Percentiles rank a stretch among this genome's conserved stretches.
Evolutionary conservation across 768 basidiomycete genomes (phyloP).

Genomic region (Agaricus subrufescens): DNA sequence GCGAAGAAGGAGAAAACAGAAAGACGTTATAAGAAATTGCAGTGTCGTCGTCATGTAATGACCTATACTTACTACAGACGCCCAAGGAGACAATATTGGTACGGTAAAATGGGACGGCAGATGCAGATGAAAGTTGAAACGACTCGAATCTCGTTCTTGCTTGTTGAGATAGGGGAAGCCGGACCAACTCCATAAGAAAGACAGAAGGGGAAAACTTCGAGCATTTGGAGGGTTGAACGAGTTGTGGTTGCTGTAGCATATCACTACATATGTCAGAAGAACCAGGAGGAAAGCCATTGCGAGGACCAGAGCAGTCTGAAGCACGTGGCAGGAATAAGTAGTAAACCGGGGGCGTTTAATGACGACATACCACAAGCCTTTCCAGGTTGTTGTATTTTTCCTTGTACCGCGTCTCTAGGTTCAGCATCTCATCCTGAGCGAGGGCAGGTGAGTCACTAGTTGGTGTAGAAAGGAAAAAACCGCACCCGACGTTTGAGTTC

Average conservation of each 20-base stretch:
- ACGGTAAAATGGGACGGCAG: slow-evolving; percentile 67
- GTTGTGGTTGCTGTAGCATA: neutral
- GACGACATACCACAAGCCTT: slow-evolving; percentile 37
- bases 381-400: slow-evolving; percentile 47
- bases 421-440: slow-evolving; percentile 38
- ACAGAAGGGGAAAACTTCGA: neutral
- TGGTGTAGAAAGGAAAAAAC: slow-evolving; percentile 1
- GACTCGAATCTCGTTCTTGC: neutral
- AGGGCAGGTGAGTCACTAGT: neutral
- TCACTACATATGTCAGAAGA: neutral
- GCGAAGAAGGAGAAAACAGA: too few species aligned
- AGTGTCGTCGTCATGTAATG: neutral
- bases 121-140: slow-evolving; percentile 5
- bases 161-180: slow-evolving; percentile 14
- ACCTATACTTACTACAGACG: slow-evolving; percentile 56
- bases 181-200: neutral
- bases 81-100: slow-evolving; percentile 73
- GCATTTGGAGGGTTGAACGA: neutral
- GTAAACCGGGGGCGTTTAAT: neutral
- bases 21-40: neutral
- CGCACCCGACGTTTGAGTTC: slow-evolving; percentile 46
- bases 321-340: neutral
- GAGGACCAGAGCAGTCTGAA: neutral
- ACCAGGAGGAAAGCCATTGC: neutral
- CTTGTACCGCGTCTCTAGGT: slow-evolving; percentile 36